A percentile compares a stretch with the other conserved stretches of the same genome.
phyloP scores from a whole-genome alignment of 2,329 filamentous ascomycete genomes.

The Sclerotinia subarctica region DNA sequence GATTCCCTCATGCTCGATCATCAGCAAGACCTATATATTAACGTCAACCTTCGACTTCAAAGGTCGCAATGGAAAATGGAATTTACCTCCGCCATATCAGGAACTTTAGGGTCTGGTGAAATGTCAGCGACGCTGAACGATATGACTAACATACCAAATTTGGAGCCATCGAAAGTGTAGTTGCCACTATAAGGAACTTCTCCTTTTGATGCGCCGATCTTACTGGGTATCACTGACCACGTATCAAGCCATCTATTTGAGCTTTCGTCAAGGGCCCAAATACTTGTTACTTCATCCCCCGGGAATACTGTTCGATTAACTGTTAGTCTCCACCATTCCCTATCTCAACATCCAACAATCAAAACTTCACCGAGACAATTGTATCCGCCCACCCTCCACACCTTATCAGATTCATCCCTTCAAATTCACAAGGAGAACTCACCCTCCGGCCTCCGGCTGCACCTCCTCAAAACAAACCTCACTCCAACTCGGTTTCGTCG shows the following conservation, averaged over 20 bases:
- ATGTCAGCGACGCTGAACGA: background rate
- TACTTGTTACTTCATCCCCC: slow-evolving; percentile 15
- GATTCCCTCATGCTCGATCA: slow-evolving; percentile 5
- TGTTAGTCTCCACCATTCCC: background rate
- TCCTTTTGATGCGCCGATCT: slow-evolving; percentile 3
- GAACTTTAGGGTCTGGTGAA: slow-evolving; percentile 5
- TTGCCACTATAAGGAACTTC: slow-evolving; percentile 3
- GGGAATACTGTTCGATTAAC: slow-evolving; percentile 9
- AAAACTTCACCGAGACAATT: too few species aligned
- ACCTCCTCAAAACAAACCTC: slow-evolving; percentile 11
- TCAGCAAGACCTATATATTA: background rate
- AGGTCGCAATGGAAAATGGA: background rate
- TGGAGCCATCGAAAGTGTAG: slow-evolving; percentile 9
- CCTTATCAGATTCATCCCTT: too few species aligned
- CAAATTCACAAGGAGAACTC: background rate
- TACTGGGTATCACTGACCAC: slow-evolving; percentile 11
- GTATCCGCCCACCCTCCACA: too few species aligned
- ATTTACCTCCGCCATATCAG: slow-evolving; percentile 13
- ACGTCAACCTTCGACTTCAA: background rate
- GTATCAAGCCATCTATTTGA: slow-evolving; percentile 16
- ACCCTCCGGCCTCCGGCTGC: slow-evolving; percentile 5
- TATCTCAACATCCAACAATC: too few species aligned
- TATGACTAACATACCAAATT: background rate
- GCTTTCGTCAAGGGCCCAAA: background rate
- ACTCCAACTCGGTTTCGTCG: background rate